These are phyloP conservation scores for Panicum hallii DNA, from an alignment of 202 grass and related monocot genomes.

Conservation along the genomic window DNA sequence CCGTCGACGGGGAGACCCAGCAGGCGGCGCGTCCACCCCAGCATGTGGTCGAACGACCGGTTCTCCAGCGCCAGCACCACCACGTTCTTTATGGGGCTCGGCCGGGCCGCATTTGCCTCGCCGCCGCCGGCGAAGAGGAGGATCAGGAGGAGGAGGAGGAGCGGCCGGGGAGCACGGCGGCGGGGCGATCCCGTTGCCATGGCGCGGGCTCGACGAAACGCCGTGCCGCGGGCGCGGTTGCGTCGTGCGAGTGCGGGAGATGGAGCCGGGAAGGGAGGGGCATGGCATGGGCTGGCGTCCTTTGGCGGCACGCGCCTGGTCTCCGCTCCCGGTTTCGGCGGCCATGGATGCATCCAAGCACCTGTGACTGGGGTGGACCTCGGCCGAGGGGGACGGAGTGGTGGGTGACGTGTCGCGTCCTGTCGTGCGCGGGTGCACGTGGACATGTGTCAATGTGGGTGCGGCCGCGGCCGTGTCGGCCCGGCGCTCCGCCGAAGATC, in stretches of 20 bases:
- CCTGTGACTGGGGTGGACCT: constrained; percentile 24
- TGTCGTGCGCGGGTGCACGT: neutral
- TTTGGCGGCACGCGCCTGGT: constrained; percentile 35
- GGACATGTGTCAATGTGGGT: neutral
- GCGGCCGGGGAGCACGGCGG: neutral
- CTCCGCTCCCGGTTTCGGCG: neutral
- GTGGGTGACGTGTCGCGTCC: neutral
- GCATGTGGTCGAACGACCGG: constrained; percentile 96
- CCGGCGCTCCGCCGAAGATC: neutral
- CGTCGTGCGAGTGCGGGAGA: neutral
- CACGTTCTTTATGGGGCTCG: constrained; percentile 70
- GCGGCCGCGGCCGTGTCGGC: neutral
- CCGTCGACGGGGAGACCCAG: constrained; percentile 82
- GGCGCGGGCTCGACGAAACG: constrained; percentile 8
- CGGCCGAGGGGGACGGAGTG: too few relatives aligned
- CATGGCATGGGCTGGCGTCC: constrained; percentile 39
- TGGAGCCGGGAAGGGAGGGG: neutral
- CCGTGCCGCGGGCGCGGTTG: neutral
- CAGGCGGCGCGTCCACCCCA: constrained; percentile 82
- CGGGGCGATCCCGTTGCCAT: neutral
- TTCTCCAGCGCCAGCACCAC: constrained; percentile 90
- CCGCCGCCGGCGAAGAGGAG: neutral
- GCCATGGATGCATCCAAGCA: constrained; percentile 40
- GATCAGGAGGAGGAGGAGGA: neutral
- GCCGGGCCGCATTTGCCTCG: neutral